Evolutionary conservation across 371 early-diverging fungal species (phyloP).

Genomic region (Capniomyces stellatus): DNA sequence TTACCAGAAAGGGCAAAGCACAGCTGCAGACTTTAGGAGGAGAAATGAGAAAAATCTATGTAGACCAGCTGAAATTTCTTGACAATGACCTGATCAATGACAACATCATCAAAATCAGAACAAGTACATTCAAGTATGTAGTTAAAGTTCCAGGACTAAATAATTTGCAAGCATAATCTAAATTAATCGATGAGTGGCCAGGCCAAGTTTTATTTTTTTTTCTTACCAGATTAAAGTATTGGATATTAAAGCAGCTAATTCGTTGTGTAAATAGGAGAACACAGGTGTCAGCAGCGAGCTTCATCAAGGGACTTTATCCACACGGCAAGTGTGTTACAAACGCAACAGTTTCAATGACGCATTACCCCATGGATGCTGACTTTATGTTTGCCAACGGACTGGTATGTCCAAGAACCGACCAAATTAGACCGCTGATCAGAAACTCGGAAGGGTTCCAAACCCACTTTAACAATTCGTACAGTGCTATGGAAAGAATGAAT

Average conservation of each 20-base stretch:
- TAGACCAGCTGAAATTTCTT: constrained; percentile 28
- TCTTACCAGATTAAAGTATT: no score
- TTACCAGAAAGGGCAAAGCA: constrained; percentile 29
- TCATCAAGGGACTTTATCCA: constrained; percentile 7
- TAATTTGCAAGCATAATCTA: no score
- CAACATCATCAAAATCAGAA: constrained; percentile 7
- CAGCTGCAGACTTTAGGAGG: constrained; percentile 31
- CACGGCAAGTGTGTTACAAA: constrained; percentile 4
- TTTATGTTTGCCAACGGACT: constrained; percentile 24
- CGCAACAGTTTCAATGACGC: constrained; percentile 16
- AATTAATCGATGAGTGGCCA: no score
- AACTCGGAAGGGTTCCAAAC: constrained; percentile 12
- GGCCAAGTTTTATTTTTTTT: no score
- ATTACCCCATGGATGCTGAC: constrained; percentile 30
- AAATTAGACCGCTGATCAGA: constrained; percentile 7
- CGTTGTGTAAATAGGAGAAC: constrained; percentile 25
- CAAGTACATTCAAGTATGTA: no score
- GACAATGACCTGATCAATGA: constrained; percentile 4
- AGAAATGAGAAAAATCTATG: constrained; percentile 28
- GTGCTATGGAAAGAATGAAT: not conserved
- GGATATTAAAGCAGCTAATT: no score
- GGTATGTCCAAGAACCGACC: constrained; percentile 23
- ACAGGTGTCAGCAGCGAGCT: not conserved
- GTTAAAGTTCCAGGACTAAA: no score
- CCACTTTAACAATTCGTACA: constrained; percentile 10